Conservation (phyloP, 257 asterid genomes). For the Paraleonurus japonicus region DNA sequence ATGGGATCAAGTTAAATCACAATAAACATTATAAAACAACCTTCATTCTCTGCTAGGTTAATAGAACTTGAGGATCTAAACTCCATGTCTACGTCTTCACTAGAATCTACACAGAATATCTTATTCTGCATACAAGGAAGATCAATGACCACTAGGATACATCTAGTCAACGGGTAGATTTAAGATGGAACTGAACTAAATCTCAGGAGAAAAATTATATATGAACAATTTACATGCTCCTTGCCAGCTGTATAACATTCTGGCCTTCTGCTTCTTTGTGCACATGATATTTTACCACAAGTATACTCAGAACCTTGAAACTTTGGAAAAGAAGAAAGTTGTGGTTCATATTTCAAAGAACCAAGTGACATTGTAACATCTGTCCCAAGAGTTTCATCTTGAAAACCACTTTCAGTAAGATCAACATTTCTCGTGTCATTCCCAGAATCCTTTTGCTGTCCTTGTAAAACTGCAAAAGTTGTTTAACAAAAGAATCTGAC, state of each 20-base stretch:
- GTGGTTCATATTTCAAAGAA: slow-evolving; percentile 27
- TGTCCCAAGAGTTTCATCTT: slow-evolving; percentile 18
- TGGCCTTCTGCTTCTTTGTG: slow-evolving; percentile 27
- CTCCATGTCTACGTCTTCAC: slow-evolving; percentile 45
- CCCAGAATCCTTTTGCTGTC: slow-evolving; percentile 28
- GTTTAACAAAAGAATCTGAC: slow-evolving; percentile 2
- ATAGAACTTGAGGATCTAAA: slow-evolving; percentile 28
- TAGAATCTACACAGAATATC: slow-evolving; percentile 46
- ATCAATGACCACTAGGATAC: slow-evolving; percentile 24
- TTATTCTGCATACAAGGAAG: slow-evolving; percentile 42
- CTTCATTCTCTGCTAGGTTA: slow-evolving; percentile 34
- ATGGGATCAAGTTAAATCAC: slow-evolving; percentile 21
- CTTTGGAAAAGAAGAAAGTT: slow-evolving; percentile 10
- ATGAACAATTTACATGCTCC: slow-evolving; percentile 32
- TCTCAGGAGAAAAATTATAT: slow-evolving; percentile 13
- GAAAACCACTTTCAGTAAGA: slow-evolving; percentile 32
- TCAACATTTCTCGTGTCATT: slow-evolving; percentile 34
- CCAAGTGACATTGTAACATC: slow-evolving; percentile 28
- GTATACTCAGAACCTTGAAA: slow-evolving; percentile 25
- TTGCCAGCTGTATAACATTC: slow-evolving; percentile 30
- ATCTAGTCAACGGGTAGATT: slow-evolving; percentile 7
- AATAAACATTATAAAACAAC: slow-evolving; percentile 33
- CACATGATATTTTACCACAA: slow-evolving; percentile 31
- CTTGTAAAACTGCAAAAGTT: slow-evolving; percentile 44
- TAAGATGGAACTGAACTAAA: slow-evolving; percentile 14